A percentile compares a stretch with the other conserved stretches of the same genome.
Evolutionary conservation across 257 asterid genomes (phyloP).

Genomic region (Solanum dulcamara): DNA sequence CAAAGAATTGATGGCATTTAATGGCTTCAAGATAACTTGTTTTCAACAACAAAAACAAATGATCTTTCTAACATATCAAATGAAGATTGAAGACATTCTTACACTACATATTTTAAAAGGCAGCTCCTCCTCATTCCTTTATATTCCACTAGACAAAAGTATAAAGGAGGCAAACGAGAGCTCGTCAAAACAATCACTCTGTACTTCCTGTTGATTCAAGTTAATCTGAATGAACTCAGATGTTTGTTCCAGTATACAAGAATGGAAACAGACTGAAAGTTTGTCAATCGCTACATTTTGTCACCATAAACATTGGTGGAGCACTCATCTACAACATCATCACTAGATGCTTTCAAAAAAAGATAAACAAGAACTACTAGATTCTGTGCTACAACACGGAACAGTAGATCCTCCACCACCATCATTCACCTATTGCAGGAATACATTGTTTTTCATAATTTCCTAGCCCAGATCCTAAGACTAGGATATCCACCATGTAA

Average conservation of each 20-base stretch:
- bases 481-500: neutral
- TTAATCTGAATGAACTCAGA: neutral
- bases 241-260: neutral
- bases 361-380: neutral
- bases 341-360: neutral
- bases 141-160: neutral
- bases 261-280: neutral
- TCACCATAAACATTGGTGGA: neutral
- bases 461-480: neutral
- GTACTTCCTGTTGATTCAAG: neutral
- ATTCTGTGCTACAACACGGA: neutral
- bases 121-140: neutral
- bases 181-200: neutral
- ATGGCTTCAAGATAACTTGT: no score
- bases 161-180: neutral
- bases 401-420: neutral
- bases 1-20: no score
- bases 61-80: no score
- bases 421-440: neutral
- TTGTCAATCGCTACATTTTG: neutral
- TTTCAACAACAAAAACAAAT: no score
- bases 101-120: no score
- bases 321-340: neutral
- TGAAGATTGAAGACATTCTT: no score
- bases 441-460: neutral